Percentiles rank a stretch among this genome's conserved stretches.
These are phyloP conservation scores for Rugiboletus extremiorientalis DNA, from an alignment of 1,284 basidiomycete genomes.

Conservation along the genomic window DNA sequence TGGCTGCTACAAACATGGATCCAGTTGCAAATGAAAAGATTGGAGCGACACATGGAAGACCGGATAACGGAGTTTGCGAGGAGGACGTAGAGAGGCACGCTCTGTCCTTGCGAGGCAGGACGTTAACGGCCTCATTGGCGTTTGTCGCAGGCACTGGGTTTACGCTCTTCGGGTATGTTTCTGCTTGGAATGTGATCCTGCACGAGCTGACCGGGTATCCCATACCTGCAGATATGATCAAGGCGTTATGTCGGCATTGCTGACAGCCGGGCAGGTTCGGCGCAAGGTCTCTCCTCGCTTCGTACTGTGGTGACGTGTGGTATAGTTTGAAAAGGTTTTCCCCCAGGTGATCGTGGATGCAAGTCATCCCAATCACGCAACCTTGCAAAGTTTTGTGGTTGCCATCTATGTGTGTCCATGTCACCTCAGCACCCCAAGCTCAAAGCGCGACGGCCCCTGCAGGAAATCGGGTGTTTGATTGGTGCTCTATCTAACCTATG, in stretches of 20 bases:
- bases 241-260: constrained; percentile 35
- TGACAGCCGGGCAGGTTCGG: constrained; percentile 30
- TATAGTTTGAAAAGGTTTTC: constrained; percentile 29
- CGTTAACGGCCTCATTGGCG: constrained; percentile 26
- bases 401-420: too few relatives aligned
- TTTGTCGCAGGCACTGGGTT: constrained; percentile 34
- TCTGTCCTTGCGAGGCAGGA: constrained; percentile 25
- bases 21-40: constrained; percentile 13
- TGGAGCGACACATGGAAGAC: not conserved
- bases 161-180: constrained; percentile 33
- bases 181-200: too few relatives aligned
- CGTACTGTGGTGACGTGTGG: constrained; percentile 1
- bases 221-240: constrained; percentile 32
- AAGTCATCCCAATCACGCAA: constrained; percentile 30
- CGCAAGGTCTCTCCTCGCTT: not conserved
- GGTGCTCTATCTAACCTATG: constrained; percentile 50
- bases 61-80: not conserved
- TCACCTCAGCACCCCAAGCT: too few relatives aligned
- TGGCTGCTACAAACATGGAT: constrained; percentile 12
- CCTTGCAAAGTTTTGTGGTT: too few relatives aligned
- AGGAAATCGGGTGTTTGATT: constrained; percentile 38
- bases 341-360: constrained; percentile 31
- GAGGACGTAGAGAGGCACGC: constrained; percentile 24
- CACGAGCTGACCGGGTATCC: too few relatives aligned
- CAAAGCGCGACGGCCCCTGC: not conserved